Base-by-base conservation (phyloP, 805 yeast genomes). In the Metschnikowia similis region DNA sequence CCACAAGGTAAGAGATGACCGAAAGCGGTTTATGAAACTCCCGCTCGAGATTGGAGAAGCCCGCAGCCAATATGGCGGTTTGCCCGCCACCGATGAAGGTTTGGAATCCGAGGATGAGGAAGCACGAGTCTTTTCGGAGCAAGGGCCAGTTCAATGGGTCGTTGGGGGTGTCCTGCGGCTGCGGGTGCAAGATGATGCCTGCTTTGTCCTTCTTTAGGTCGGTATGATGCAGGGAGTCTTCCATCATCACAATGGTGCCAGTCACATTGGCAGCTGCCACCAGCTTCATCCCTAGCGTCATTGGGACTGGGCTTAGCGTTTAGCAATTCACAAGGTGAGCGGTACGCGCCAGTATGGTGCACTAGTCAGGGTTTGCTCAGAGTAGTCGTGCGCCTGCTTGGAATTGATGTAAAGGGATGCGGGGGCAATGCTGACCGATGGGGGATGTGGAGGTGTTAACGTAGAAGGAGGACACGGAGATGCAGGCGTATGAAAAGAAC, bases 141-240 rank as follows among this genome's bases (percentile, higher is more conserved):
- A 72, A 57, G 1, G 86, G 84, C 87, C 87, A 81, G 57, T 82
- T 83, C 37, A 82, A 67, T 2, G 87, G 87, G 54, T 82, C 87
- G 56, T 83, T 81, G 4, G 84, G 83, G 53, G 77, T 69, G 55
- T 81, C 79, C 35, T 78, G 80, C 5, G 87, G 87, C 60, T 82
- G 87, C 0, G 87, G 87, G 48, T 71, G 65, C 34, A 83, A 64
- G 32, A 82, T 72, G 21, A 82, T 64, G 1, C 86, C 86, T 3
- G 63, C 60, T 7, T 67, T 61, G 5, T 79, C 75, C 40, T 69
- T 73, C 50, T 82, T 81, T 43, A 80, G 61, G 0, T 69, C 48
- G 13, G 52, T 36, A 30, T 32, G 31, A 13, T 41, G 27, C 28
- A 41, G 41, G 8, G 21, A 26, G 45, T 46, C 57, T 36, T 57